Conservation (phyloP, 495 filamentous ascomycete genomes). For the Trichocladium uniseriatum region DNA sequence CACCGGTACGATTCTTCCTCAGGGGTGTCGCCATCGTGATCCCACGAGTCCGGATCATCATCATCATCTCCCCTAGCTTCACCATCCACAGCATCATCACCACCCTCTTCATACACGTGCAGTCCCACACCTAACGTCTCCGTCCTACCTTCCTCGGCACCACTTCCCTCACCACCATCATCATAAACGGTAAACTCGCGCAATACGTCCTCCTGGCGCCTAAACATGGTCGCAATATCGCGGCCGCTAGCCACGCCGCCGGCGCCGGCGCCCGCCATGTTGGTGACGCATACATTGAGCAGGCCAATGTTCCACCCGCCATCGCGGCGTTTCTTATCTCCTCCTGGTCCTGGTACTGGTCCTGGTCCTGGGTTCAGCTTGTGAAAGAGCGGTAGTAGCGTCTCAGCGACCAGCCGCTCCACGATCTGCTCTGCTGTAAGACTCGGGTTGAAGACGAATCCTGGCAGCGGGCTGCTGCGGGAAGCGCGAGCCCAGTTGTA, state of each 20-base stretch:
- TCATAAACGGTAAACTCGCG: conserved; percentile 49
- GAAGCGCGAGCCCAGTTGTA: conserved; percentile 53
- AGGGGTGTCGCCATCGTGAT: conserved; percentile 11
- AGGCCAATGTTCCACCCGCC: conserved; percentile 68
- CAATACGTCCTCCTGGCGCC: conserved; percentile 52
- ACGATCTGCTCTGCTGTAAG: conserved; percentile 48
- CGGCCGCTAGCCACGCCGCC: conserved; percentile 38
- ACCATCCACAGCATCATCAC: not conserved
- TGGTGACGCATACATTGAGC: conserved; percentile 78
- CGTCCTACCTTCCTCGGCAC: not conserved
- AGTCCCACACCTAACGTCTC: not conserved
- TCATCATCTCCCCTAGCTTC: not conserved
- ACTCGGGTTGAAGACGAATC: conserved; percentile 56
- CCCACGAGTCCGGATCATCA: conserved; percentile 9
- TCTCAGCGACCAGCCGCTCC: conserved; percentile 59
- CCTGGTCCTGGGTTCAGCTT: conserved; percentile 58
- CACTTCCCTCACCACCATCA: not conserved
- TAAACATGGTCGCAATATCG: conserved; percentile 64
- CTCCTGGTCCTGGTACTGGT: not conserved
- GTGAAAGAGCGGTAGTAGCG: conserved; percentile 58
- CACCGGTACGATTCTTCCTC: conserved; percentile 33
- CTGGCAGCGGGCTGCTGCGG: conserved; percentile 57
- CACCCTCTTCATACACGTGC: not conserved
- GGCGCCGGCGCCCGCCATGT: conserved; percentile 57
- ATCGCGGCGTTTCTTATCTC: no score